Percentiles rank a stretch among this genome's conserved stretches.
These are phyloP conservation scores for Liquidambar formosana DNA, from an alignment of 164 flowering plant genomes.

Conservation along the genomic window DNA sequence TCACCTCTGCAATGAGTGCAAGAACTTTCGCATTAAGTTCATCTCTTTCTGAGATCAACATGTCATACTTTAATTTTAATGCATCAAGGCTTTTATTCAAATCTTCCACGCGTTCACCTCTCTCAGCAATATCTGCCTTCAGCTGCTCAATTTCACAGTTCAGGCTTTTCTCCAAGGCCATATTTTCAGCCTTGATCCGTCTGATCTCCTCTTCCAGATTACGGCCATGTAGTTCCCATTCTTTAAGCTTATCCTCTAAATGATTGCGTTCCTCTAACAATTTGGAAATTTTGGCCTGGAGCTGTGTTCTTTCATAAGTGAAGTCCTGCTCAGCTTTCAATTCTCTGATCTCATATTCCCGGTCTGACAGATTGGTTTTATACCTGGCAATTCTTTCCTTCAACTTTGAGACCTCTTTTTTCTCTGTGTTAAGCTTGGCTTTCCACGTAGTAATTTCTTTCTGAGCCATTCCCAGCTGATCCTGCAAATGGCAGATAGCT, in stretches of 20 bases:
- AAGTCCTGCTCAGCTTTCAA: slow-evolving; percentile 47
- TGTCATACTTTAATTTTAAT: slow-evolving; percentile 34
- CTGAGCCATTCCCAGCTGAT: slow-evolving; percentile 37
- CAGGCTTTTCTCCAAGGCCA: slow-evolving; percentile 23
- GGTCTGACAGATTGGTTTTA: slow-evolving; percentile 47
- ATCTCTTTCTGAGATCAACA: slow-evolving; percentile 48
- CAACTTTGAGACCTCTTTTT: slow-evolving; percentile 38
- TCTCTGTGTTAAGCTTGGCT: slow-evolving; percentile 37
- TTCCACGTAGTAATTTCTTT: slow-evolving; percentile 35
- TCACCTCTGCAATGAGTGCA: slow-evolving; percentile 34
- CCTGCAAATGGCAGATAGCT: slow-evolving; percentile 25
- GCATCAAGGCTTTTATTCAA: slow-evolving; percentile 39
- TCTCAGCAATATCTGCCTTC: slow-evolving; percentile 37
- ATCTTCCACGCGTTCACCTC: slow-evolving; percentile 22
- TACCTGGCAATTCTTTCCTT: slow-evolving; percentile 48
- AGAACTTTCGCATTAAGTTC: slow-evolving; percentile 33
- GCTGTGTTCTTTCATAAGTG: slow-evolving; percentile 48
- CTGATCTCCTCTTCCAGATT: slow-evolving; percentile 43
- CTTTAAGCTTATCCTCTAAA: slow-evolving; percentile 45
- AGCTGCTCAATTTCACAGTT: slow-evolving; percentile 36
- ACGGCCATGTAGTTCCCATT: slow-evolving; percentile 37
- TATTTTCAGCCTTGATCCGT: slow-evolving; percentile 28
- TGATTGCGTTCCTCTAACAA: slow-evolving; percentile 31
- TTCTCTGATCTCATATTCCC: slow-evolving; percentile 54
- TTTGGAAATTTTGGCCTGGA: slow-evolving; percentile 40